phyloP scores from a whole-genome alignment of 208 protist genomes.

The Acanthamoeba culbertsoni region DNA sequence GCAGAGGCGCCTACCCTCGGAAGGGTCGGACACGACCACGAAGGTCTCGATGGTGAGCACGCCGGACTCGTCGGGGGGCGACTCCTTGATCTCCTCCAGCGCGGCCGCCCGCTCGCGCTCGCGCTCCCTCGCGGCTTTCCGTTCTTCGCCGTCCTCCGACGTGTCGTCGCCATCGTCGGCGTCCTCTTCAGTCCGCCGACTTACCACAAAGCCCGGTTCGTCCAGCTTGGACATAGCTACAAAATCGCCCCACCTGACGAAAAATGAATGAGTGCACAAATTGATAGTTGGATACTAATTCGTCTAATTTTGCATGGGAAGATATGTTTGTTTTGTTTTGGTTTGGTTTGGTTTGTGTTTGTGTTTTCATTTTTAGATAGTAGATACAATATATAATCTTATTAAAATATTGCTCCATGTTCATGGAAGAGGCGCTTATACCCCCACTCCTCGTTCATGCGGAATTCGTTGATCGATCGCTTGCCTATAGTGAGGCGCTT shows the following conservation, averaged over 20 bases:
- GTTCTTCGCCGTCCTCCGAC: background rate
- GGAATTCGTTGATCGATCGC: conserved; percentile 32
- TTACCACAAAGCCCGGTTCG: background rate
- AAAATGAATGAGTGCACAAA: background rate
- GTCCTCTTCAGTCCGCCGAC: too few relatives aligned
- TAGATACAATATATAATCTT: too few relatives aligned
- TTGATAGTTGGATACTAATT: too few relatives aligned
- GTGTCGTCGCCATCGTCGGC: too few relatives aligned
- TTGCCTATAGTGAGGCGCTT: conserved; percentile 21
- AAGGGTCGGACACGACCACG: background rate
- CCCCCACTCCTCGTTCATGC: conserved; percentile 19
- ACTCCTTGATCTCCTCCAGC: background rate
- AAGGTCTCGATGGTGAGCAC: background rate
- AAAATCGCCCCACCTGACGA: background rate
- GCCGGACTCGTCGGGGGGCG: background rate
- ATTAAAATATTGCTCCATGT: too few relatives aligned
- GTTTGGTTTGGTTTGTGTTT: too few relatives aligned
- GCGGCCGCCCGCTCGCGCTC: background rate
- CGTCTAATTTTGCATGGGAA: too few relatives aligned
- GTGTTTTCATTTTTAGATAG: too few relatives aligned
- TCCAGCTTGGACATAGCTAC: conserved; percentile 8
- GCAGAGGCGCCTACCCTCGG: background rate
- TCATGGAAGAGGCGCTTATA: too few relatives aligned
- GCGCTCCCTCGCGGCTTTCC: background rate
- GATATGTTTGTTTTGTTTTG: too few relatives aligned